Evolutionary conservation across 345 rosid species (phyloP), one percentile per base, ranked within the genome.

Genomic region (Gossypium mustelinum): DNA sequence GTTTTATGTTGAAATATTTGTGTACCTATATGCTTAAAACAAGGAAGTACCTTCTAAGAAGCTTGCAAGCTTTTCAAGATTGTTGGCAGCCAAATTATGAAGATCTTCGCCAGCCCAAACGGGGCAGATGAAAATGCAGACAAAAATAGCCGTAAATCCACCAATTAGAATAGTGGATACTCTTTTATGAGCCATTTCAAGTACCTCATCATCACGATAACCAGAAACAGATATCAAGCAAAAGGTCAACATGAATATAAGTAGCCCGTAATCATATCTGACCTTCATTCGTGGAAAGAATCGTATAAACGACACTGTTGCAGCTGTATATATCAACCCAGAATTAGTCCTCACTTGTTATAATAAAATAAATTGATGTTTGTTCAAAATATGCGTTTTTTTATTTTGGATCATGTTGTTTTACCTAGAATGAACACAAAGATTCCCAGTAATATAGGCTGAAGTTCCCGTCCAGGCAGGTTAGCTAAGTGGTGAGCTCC

Each of bases 221-320:
- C 94, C 92, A 11, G 94, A 92, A 3, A 92, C 85, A 11, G 95
- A 88, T 74, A 94, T 79, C 79, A 92, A 74, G 7, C 89, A 82
- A 80, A 90, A 92, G 11, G 97, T 94, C 76, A 92, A 76, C 51
- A 92, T 89, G 81, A 94, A 94, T 64, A 90, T 87, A 75, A 85
- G 47, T 48, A 92, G 68, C 62, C 97, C 91, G 65, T 94, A 94
- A 76, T 94, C 97, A 43, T 92, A 94, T 86, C 97, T 89, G 13
- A 92, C 90, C 84, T 90, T 94, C 70, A 94, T 78, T 29, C 73
- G 64, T 3, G 98, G 98, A 18, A 92, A 86, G 82, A 92, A 94
- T 47, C 97, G 78, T 64, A 87, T 22, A 74, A 89, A 94, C 29
- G 98, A 92, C 9, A 88, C 79, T 29, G 75, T 29, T 16, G 89